Evolutionary conservation across 805 yeast genomes (phyloP).

Genomic region (Tetrapisispora iriomotensis): DNA sequence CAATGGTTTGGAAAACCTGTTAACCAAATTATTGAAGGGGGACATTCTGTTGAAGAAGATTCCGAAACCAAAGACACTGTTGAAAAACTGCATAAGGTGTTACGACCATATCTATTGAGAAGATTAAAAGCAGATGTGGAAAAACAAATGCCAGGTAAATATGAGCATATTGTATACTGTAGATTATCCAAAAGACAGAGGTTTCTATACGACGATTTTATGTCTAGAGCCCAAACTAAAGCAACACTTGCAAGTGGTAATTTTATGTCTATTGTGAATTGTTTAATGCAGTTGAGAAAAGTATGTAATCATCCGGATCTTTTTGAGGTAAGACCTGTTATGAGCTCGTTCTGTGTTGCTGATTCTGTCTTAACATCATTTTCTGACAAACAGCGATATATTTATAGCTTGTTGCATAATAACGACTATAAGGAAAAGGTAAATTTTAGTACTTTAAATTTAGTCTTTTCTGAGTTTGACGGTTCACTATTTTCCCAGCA

Average conservation of each 20-base stretch:
- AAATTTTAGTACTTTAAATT: slow-evolving; percentile 50
- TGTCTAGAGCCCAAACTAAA: slow-evolving; percentile 92
- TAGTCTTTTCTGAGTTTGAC: slow-evolving; percentile 43
- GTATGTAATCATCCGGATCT: slow-evolving; percentile 95
- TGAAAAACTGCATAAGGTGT: slow-evolving; percentile 79
- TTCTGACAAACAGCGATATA: slow-evolving; percentile 32
- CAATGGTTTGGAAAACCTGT: slow-evolving; percentile 99
- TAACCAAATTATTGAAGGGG: slow-evolving; percentile 71
- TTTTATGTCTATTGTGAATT: slow-evolving; percentile 87
- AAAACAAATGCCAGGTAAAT: slow-evolving; percentile 97
- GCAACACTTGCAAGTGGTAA: slow-evolving; percentile 93
- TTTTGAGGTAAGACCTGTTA: slow-evolving; percentile 90
- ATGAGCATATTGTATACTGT: slow-evolving; percentile 91
- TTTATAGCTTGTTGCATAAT: slow-evolving; percentile 24
- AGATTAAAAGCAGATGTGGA: slow-evolving; percentile 94
- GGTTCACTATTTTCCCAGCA: slow-evolving; percentile 36
- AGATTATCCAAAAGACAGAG: slow-evolving; percentile 87
- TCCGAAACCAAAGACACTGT: slow-evolving; percentile 80
- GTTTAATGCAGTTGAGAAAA: slow-evolving; percentile 94
- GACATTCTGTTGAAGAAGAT: slow-evolving; percentile 45
- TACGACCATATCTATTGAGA: slow-evolving; percentile 85
- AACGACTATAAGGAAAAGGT: slow-evolving; percentile 17
- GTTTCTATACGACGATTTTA: slow-evolving; percentile 86
- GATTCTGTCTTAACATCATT: slow-evolving; percentile 49
- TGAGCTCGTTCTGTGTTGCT: slow-evolving; percentile 77